Conservation (phyloP, 768 basidiomycete genomes). For the Terana coerulea region DNA sequence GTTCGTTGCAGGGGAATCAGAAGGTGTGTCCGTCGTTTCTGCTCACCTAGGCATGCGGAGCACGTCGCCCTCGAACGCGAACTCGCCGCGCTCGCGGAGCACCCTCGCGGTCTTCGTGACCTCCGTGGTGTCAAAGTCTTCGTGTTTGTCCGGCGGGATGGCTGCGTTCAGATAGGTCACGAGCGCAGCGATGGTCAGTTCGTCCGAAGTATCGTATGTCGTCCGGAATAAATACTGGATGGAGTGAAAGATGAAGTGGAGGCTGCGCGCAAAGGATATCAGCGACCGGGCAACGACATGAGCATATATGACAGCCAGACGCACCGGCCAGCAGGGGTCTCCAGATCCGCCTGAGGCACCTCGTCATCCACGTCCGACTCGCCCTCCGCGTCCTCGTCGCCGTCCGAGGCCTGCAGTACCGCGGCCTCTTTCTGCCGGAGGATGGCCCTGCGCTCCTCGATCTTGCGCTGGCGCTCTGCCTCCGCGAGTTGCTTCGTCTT, state of each 20-base stretch:
- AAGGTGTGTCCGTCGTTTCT: background rate
- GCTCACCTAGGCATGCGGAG: slow-evolving; percentile 17
- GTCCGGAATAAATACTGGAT: slow-evolving; percentile 62
- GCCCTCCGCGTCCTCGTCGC: slow-evolving; percentile 24
- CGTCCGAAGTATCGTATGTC: slow-evolving; percentile 64
- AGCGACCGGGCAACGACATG: slow-evolving; percentile 8
- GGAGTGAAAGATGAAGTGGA: slow-evolving; percentile 57
- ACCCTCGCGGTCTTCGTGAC: slow-evolving; percentile 38
- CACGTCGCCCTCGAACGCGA: slow-evolving; percentile 31
- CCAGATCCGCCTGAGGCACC: slow-evolving; percentile 38
- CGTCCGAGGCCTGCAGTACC: slow-evolving; percentile 14
- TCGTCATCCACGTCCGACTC: slow-evolving; percentile 22
- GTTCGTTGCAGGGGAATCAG: slow-evolving; percentile 1
- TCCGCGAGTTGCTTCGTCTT: slow-evolving; percentile 23
- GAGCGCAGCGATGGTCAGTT: slow-evolving; percentile 65
- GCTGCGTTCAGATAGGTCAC: slow-evolving; percentile 73
- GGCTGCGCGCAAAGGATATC: slow-evolving; percentile 31
- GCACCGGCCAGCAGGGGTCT: slow-evolving; percentile 58
- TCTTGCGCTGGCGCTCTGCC: slow-evolving; percentile 17
- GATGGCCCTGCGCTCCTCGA: slow-evolving; percentile 13
- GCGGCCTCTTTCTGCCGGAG: slow-evolving; percentile 10
- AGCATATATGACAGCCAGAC: slow-evolving; percentile 20
- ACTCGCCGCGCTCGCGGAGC: slow-evolving; percentile 27
- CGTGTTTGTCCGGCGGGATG: slow-evolving; percentile 73
- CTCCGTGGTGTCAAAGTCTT: slow-evolving; percentile 77